Base-by-base conservation (phyloP, 768 basidiomycete genomes). In the Amanita pallidorosea region DNA sequence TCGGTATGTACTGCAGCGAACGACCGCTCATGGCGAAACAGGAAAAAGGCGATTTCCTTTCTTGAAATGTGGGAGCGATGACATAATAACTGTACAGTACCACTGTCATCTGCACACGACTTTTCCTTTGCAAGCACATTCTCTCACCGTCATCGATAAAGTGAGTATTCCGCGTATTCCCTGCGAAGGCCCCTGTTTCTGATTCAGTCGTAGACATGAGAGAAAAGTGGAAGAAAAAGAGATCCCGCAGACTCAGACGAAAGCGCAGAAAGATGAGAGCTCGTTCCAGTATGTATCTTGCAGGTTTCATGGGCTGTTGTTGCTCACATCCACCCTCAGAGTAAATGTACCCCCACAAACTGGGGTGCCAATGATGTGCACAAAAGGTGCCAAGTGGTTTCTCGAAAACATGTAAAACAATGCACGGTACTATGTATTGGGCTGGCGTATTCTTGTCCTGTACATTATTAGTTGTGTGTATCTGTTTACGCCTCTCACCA, bases 161-260 rank as follows among this genome's bases (percentile, higher is more conserved):
- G 70, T 70, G 53, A 23, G 67, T 60, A 23, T 23, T 27, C 3
- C 20, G 47, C 22, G 13, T 23, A 42, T 41, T 47, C 11, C 13
- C 5, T 47, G 60, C 12, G 35, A 41, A 20, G 33, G 11, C 27
- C 13, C 15, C 31, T 6, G 18, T 45, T 42, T 2, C 45, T 49
- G 7, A 41, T 42, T 12, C 45, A 35, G 42, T 23, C 37, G 49
- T 58, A 85, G 79, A 57, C 13, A 91, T 90, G 88, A 88, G 88
- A 87, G 88, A 90, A 71, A 91, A 91, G 83, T 91, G 88, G 88
- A 90, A 90, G 82, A 92, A 92, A 74, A 92, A 92, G 78, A 80
- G 88, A 66, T 88, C 88, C 57, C 83, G 88, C 67, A 87, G 89
- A 66, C 89, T 92, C 74, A 78, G 89, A 66, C 85, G 88, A 70